Percentiles rank a stretch among this genome's conserved stretches.
These are phyloP conservation scores for Diversispora eburnea DNA, from an alignment of 192 early-diverging fungal species.

Conservation along the genomic window DNA sequence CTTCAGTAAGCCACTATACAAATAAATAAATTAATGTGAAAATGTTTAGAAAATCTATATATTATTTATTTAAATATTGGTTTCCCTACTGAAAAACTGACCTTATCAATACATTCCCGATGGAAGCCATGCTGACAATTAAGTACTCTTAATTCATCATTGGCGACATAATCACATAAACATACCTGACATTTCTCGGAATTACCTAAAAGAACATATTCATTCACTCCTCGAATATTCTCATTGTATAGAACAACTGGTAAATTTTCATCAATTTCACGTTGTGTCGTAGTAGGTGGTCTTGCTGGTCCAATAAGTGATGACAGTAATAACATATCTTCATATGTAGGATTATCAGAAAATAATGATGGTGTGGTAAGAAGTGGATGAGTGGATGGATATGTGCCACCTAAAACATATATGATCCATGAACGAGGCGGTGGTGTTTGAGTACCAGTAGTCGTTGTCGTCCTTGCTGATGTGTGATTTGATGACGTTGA, in stretches of 20 bases:
- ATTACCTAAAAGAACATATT: slow-evolving; percentile 33
- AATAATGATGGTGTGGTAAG: slow-evolving; percentile 18
- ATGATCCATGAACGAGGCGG: slow-evolving; percentile 20
- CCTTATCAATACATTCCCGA: slow-evolving; percentile 54
- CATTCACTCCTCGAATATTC: slow-evolving; percentile 34
- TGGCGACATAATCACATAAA: slow-evolving; percentile 47
- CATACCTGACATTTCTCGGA: slow-evolving; percentile 48
- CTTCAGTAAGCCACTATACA: slow-evolving; percentile 50
- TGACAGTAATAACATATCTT: slow-evolving; percentile 39
- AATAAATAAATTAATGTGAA: neutral
- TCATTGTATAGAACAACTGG: slow-evolving; percentile 34
- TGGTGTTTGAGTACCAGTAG: slow-evolving; percentile 14
- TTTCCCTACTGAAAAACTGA: neutral
- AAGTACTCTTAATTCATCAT: slow-evolving; percentile 48
- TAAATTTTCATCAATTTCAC: slow-evolving; percentile 40
- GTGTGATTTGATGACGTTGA: slow-evolving; percentile 6
- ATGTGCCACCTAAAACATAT: slow-evolving; percentile 19
- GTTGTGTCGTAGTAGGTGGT: slow-evolving; percentile 43
- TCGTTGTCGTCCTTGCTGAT: neutral
- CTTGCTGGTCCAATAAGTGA: slow-evolving; percentile 43
- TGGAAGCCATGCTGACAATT: slow-evolving; percentile 56
- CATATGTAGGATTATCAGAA: slow-evolving; percentile 32
- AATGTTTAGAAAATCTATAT: neutral
- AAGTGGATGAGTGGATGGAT: slow-evolving; percentile 16
- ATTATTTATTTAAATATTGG: neutral